Evolutionary conservation across 2,329 filamentous ascomycete species (phyloP).

Genomic region (Capronia americana): DNA sequence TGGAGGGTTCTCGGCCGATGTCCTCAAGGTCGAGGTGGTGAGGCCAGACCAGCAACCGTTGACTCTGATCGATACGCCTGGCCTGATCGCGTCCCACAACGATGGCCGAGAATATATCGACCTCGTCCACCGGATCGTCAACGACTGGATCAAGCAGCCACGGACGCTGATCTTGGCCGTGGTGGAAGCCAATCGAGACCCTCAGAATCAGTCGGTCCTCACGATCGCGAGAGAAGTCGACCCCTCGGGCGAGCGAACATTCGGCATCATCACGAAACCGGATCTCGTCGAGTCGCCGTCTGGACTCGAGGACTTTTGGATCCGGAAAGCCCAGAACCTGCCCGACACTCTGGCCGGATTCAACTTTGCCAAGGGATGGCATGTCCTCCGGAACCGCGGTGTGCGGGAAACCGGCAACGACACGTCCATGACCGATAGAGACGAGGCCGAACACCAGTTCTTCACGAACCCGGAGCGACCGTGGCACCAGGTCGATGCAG

Average conservation of each 20-base stretch:
- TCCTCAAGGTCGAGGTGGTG: constrained; percentile 38
- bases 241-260: constrained; percentile 45
- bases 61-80: constrained; percentile 63
- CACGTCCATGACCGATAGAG: constrained; percentile 7
- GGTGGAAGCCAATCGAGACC: constrained; percentile 56
- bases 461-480: constrained; percentile 7
- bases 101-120: constrained; percentile 55
- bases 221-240: constrained; percentile 45
- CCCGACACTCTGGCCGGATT: constrained; percentile 35
- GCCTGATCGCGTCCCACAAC: constrained; percentile 58
- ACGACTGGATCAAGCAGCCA: constrained; percentile 50
- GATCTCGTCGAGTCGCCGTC: constrained; percentile 45
- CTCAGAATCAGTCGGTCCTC: constrained; percentile 49
- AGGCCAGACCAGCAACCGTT: constrained; percentile 50
- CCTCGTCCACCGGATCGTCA: constrained; percentile 55
- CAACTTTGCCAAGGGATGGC: constrained; percentile 47
- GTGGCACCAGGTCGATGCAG: constrained; percentile 13
- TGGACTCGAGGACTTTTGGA: constrained; percentile 37
- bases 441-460: constrained; percentile 19
- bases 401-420: constrained; percentile 22
- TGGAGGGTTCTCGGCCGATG: constrained; percentile 46
- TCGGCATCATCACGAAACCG: constrained; percentile 56
- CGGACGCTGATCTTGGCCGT: constrained; percentile 57
- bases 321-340: constrained; percentile 16
- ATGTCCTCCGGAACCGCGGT: constrained; percentile 42